Conservation (phyloP, 2,329 filamentous ascomycete species). For the Fusarium anguioides region DNA sequence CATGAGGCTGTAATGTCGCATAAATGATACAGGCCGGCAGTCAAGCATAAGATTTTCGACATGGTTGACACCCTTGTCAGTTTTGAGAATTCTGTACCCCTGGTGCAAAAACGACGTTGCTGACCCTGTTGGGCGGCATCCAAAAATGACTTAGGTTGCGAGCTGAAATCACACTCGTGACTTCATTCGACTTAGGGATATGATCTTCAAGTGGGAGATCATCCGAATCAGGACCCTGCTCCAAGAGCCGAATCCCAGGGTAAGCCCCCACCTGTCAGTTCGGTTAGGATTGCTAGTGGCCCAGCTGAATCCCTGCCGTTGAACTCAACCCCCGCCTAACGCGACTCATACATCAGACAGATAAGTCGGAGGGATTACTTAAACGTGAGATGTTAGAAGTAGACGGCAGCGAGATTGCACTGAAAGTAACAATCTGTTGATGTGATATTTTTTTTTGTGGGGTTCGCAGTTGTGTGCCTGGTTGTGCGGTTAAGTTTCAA, state of each 20-base stretch:
- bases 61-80: slow-evolving; percentile 14
- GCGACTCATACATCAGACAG: slow-evolving; percentile 12
- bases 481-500: neutral
- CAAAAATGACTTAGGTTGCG: slow-evolving; percentile 27
- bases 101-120: neutral
- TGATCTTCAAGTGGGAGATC: slow-evolving; percentile 26
- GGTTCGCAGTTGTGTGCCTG: neutral
- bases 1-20: slow-evolving; percentile 9
- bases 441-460: neutral
- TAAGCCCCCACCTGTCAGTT: slow-evolving; percentile 37
- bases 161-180: slow-evolving; percentile 15
- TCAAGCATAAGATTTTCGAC: slow-evolving; percentile 13
- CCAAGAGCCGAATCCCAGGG: slow-evolving; percentile 24
- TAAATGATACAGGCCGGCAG: slow-evolving; percentile 10
- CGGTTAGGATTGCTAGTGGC: slow-evolving; percentile 38
- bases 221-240: slow-evolving; percentile 14
- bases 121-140: slow-evolving; percentile 1
- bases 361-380: slow-evolving; percentile 5
- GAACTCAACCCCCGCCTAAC: slow-evolving; percentile 4
- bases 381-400: slow-evolving; percentile 4
- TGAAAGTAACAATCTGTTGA: neutral
- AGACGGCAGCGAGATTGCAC: slow-evolving; percentile 4
- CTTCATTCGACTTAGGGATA: slow-evolving; percentile 10
- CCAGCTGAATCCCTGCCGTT: slow-evolving; percentile 27
- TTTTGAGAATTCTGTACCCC: slow-evolving; percentile 2